Evolutionary conservation across 768 basidiomycete species (phyloP).

Genomic region (Cystobasidiopsis lactophilus): DNA sequence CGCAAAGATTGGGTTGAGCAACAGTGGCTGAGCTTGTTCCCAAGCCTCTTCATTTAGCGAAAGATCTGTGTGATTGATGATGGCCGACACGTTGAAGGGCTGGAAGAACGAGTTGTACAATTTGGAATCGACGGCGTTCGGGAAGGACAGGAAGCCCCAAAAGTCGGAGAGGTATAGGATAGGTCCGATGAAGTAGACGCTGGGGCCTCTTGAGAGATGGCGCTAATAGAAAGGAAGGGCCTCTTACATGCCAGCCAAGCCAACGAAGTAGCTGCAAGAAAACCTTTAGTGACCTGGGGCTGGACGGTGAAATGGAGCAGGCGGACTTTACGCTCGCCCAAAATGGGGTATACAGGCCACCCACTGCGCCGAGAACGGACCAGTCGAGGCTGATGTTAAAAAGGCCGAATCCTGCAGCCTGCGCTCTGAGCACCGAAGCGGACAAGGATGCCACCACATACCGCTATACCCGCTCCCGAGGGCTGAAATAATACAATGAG

Average conservation of each 20-base stretch:
- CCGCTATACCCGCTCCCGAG: conserved; percentile 1
- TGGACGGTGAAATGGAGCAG: neutral
- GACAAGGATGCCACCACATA: too few relatives aligned
- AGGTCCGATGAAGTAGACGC: conserved; percentile 20
- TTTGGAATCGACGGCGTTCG: conserved; percentile 17
- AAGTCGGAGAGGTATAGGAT: conserved; percentile 19
- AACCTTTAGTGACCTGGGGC: neutral
- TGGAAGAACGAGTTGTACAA: conserved; percentile 19
- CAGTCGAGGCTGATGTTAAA: conserved; percentile 21
- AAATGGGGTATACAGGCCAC: conserved; percentile 19
- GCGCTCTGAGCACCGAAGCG: conserved; percentile 18
- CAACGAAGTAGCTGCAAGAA: conserved; percentile 13
- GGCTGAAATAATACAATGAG: too few relatives aligned
- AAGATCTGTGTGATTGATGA: conserved; percentile 19
- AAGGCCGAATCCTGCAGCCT: conserved; percentile 20
- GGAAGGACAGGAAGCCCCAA: conserved; percentile 18
- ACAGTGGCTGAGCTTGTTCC: conserved; percentile 10
- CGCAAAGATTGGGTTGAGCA: conserved; percentile 12
- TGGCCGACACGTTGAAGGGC: conserved; percentile 19
- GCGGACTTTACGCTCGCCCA: neutral
- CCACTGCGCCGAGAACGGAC: conserved; percentile 20
- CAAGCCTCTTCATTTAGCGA: conserved; percentile 18
- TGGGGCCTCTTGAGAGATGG: neutral
- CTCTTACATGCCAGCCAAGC: conserved; percentile 10
- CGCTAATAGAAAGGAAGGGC: too few relatives aligned